Percentiles rank a stretch among this genome's conserved stretches.
phyloP scores from a whole-genome alignment of 2,329 filamentous ascomycete species.

The Pseudocercospora cruenta region DNA sequence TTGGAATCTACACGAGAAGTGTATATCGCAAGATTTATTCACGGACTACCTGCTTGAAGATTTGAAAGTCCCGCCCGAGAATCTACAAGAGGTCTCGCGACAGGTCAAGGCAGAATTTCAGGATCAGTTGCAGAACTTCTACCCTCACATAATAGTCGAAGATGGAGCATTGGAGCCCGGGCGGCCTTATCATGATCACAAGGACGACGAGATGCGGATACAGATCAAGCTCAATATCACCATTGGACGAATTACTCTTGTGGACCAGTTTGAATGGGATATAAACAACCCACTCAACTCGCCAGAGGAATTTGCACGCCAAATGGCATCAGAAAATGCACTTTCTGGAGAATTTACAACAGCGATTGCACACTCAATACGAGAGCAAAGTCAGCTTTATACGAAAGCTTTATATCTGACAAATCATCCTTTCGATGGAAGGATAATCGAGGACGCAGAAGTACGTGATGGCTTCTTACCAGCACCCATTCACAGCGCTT shows the following conservation, averaged over 20 bases:
- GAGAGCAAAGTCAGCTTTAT: conserved; percentile 93
- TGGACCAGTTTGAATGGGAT: conserved; percentile 99
- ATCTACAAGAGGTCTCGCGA: conserved; percentile 51
- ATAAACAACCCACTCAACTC: conserved; percentile 94
- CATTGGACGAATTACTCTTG: conserved; percentile 88
- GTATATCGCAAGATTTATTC: conserved; percentile 78
- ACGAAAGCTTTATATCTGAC: conserved; percentile 90
- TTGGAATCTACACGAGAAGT: conserved; percentile 94
- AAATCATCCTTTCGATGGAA: conserved; percentile 91
- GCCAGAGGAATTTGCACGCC: conserved; percentile 88
- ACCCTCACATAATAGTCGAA: conserved; percentile 86
- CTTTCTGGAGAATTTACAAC: conserved; percentile 95
- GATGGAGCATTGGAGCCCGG: conserved; percentile 90
- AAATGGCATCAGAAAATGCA: conserved; percentile 87
- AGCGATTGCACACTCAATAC: conserved; percentile 95
- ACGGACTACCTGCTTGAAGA: conserved; percentile 90
- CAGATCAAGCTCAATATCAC: conserved; percentile 96
- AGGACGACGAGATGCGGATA: conserved; percentile 98
- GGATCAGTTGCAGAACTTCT: conserved; percentile 91
- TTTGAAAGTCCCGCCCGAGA: conserved; percentile 72
- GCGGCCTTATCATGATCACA: conserved; percentile 89
- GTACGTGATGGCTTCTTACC: conserved; percentile 82
- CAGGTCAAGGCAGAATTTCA: conserved; percentile 77
- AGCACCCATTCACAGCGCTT: conserved; percentile 78
- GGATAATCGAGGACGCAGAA: conserved; percentile 89